Conservation (phyloP, 176 grass and related monocot species). For the Tuctoria greenei region DNA sequence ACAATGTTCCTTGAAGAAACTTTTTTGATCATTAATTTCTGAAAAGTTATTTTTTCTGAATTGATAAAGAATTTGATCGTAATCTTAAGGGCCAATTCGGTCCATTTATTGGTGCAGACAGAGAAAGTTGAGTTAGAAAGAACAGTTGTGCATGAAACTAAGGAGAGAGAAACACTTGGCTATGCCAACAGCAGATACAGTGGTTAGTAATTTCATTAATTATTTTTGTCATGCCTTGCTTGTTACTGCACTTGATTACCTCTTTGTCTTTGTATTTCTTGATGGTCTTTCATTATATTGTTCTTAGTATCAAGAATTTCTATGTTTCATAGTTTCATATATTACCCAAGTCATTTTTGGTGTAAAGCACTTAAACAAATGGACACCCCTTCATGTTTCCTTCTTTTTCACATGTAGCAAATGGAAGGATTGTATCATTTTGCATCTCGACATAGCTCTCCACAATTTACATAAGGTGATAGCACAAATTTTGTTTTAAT, state of each 20-base stretch:
- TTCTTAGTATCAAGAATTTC: background rate
- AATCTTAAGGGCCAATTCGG: conserved; percentile 24
- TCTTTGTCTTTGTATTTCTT: background rate
- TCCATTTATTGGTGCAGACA: conserved; percentile 65
- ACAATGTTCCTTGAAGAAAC: background rate
- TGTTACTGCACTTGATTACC: background rate
- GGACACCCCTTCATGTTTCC: background rate
- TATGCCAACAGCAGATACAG: conserved; percentile 72
- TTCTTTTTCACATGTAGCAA: background rate
- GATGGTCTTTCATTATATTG: conserved; percentile 5
- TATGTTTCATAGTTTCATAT: background rate
- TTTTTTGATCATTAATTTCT: background rate
- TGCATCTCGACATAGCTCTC: background rate
- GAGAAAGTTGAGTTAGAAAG: conserved; percentile 97
- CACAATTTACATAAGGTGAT: conserved; percentile 14
- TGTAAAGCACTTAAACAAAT: background rate
- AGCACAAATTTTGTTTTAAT: background rate
- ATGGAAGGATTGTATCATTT: background rate
- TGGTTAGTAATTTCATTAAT: conserved; percentile 62
- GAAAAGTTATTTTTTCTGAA: background rate
- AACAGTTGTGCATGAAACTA: conserved; percentile 91
- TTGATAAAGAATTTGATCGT: conserved; percentile 2
- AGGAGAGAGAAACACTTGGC: conserved; percentile 70
- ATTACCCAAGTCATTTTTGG: background rate
- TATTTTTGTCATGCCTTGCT: background rate